Evolutionary conservation across 2,329 filamentous ascomycete species (phyloP).

Genomic region (Diaporthe ilicicola): DNA sequence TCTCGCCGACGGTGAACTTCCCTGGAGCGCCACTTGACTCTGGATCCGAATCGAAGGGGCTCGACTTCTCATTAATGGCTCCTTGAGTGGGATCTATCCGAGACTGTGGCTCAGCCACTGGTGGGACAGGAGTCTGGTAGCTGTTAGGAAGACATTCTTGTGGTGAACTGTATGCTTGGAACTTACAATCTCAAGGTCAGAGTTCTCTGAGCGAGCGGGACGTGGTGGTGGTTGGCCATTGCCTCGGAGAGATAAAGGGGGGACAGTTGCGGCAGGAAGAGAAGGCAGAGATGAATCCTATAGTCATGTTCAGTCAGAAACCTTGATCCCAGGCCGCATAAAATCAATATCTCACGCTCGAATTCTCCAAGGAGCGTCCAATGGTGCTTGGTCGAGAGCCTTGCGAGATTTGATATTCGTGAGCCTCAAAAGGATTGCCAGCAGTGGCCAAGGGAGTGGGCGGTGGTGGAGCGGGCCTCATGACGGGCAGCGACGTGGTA

Average conservation of each 20-base stretch:
- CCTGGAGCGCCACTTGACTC: slow-evolving; percentile 32
- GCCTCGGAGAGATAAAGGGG: background rate
- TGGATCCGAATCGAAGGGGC: slow-evolving; percentile 28
- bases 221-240: background rate
- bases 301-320: background rate
- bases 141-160: background rate
- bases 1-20: slow-evolving; percentile 8
- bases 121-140: slow-evolving; percentile 31
- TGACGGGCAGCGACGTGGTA: background rate
- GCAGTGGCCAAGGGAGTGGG: background rate
- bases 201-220: background rate
- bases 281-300: slow-evolving; percentile 24
- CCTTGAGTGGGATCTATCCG: slow-evolving; percentile 7
- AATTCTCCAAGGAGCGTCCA: slow-evolving; percentile 4
- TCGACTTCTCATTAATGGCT: slow-evolving; percentile 36
- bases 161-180: background rate
- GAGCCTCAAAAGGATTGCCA: slow-evolving; percentile 31
- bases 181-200: slow-evolving; percentile 35
- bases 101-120: background rate
- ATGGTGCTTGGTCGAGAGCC: slow-evolving; percentile 4
- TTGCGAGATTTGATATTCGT: slow-evolving; percentile 25
- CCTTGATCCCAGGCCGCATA: too few relatives aligned
- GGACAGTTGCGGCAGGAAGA: slow-evolving; percentile 6
- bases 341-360: slow-evolving; percentile 4
- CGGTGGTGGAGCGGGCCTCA: slow-evolving; percentile 11